Conservation (phyloP, 2,329 filamentous ascomycete species). For the Fusarium pseudograminearum region DNA sequence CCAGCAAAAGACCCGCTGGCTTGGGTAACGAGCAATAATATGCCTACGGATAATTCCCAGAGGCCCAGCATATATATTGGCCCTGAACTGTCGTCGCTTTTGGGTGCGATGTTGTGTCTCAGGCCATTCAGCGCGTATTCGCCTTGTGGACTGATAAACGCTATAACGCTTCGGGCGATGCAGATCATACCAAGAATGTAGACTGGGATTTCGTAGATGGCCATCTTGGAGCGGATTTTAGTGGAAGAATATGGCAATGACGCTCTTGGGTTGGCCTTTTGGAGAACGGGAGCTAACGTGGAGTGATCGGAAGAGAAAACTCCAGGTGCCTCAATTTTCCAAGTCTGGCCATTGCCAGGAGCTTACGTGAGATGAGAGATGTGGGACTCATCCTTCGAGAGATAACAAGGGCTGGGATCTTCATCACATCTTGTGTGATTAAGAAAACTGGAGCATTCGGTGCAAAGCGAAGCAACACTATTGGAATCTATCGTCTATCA, state of each 20-base stretch:
- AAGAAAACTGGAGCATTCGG: not conserved
- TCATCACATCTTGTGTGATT: not conserved
- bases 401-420: not conserved
- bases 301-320: not conserved
- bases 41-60: conserved; percentile 10
- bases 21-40: not conserved
- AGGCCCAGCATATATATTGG: conserved; percentile 16
- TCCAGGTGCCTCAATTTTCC: not conserved
- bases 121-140: conserved; percentile 19
- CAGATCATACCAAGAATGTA: conserved; percentile 1
- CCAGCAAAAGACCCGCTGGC: not conserved
- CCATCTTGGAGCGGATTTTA: not conserved
- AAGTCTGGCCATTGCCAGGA: not conserved
- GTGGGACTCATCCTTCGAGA: not conserved
- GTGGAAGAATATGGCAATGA: accelerated
- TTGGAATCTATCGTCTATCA: not conserved
- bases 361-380: not conserved
- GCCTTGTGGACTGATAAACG: conserved; percentile 15
- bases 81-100: not conserved
- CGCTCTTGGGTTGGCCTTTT: not conserved
- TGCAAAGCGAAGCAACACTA: not conserved
- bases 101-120: not conserved
- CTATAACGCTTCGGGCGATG: conserved; percentile 11
- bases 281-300: not conserved
- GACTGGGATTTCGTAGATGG: not conserved